Conservation (phyloP, 768 basidiomycete species). For the Rhizopogon sp. region DNA sequence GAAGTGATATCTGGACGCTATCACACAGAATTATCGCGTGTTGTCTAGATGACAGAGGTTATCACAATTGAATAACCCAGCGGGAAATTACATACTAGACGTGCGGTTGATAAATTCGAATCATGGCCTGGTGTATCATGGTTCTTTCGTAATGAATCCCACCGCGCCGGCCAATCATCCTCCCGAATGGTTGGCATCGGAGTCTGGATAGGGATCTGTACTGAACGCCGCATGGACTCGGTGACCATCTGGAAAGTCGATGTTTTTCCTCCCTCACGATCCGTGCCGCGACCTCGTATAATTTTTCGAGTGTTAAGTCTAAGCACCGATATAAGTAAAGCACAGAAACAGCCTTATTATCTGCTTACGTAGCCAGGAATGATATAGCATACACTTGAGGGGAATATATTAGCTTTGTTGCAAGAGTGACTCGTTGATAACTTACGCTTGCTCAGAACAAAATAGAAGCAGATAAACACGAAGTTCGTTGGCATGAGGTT, state of each 20-base stretch:
- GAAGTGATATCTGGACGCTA: background rate
- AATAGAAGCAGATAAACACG: constrained; percentile 57
- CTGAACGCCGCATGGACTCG: background rate
- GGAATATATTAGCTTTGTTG: constrained; percentile 2
- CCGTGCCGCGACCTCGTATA: constrained; percentile 52
- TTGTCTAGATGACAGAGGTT: background rate
- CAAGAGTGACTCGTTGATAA: background rate
- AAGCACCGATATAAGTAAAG: constrained; percentile 10
- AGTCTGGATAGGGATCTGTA: constrained; percentile 5
- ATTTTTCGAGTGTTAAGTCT: constrained; percentile 59
- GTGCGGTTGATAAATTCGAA: background rate
- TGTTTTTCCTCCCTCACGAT: constrained; percentile 26
- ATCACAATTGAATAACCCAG: background rate
- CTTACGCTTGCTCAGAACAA: constrained; percentile 63
- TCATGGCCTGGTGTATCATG: background rate
- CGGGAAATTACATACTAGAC: background rate
- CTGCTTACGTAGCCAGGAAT: constrained; percentile 57
- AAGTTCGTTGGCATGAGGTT: constrained; percentile 50
- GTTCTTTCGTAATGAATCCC: background rate
- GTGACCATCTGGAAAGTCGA: constrained; percentile 23
- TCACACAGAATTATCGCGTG: background rate
- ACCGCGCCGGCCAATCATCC: background rate
- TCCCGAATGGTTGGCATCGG: background rate
- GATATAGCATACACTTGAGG: constrained; percentile 56
- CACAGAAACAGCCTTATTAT: background rate